Evolutionary conservation across 78 protist species (phyloP).

Genomic region (Bigelowiella natans): DNA sequence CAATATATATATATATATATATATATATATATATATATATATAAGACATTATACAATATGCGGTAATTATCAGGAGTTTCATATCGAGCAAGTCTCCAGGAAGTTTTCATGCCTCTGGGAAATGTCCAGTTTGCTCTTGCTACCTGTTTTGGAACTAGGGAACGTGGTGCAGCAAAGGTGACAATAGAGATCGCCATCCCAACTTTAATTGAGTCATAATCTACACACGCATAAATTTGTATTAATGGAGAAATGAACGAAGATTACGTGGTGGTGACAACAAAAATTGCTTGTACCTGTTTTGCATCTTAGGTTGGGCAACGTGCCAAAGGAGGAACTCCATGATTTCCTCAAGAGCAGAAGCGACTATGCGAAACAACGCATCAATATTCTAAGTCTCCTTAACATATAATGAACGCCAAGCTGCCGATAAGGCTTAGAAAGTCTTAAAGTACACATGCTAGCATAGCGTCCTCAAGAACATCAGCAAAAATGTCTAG

Average conservation of each 20-base stretch:
- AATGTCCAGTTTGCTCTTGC: background rate
- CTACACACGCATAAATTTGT: background rate
- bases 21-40: too few relatives aligned
- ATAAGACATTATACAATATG: too few relatives aligned
- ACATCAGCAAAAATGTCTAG: too few relatives aligned
- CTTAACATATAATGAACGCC: background rate
- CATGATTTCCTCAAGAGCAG: background rate
- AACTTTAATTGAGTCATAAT: background rate
- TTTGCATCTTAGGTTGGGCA: background rate
- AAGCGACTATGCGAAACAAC: background rate
- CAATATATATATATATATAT: too few relatives aligned
- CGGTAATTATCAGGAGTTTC: too few relatives aligned
- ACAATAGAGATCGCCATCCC: too few relatives aligned
- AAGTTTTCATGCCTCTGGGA: background rate
- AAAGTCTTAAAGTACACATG: too few relatives aligned
- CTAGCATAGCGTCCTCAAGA: too few relatives aligned
- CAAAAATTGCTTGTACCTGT: background rate
- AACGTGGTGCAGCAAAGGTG: too few relatives aligned
- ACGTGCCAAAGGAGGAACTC: background rate
- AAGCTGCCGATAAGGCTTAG: too few relatives aligned
- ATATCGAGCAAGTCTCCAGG: background rate
- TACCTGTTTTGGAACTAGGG: background rate
- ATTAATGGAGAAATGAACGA: too few relatives aligned
- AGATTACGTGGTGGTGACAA: too few relatives aligned
- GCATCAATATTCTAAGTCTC: background rate